Percentiles rank a stretch among this genome's conserved stretches.
phyloP scores from a whole-genome alignment of 2,329 filamentous ascomycete species.

The Colletotrichum trifolii region DNA sequence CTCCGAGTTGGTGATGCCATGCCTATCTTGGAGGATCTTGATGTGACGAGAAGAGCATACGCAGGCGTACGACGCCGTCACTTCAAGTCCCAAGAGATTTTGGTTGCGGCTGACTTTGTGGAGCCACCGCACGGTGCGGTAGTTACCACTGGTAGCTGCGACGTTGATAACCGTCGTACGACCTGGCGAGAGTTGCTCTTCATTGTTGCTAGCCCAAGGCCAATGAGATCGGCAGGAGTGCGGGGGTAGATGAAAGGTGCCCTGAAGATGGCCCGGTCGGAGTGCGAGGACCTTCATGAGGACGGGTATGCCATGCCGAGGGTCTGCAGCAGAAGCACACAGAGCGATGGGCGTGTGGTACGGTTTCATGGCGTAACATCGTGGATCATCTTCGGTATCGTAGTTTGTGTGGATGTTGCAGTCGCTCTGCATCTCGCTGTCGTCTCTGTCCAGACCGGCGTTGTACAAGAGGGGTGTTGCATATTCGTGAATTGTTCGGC shows the following conservation, averaged over 20 bases:
- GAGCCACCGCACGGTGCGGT: slow-evolving; percentile 4
- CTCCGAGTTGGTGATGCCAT: slow-evolving; percentile 8
- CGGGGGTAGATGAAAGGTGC: slow-evolving; percentile 11
- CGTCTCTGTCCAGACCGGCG: slow-evolving; percentile 1
- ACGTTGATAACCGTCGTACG: slow-evolving; percentile 11
- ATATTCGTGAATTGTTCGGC: background rate
- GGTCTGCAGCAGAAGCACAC: slow-evolving; percentile 5
- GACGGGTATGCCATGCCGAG: background rate
- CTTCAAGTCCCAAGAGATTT: slow-evolving; percentile 5
- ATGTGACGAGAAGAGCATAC: slow-evolving; percentile 8
- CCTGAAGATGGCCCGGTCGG: slow-evolving; percentile 12
- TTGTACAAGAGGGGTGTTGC: background rate
- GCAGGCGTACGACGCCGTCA: slow-evolving; percentile 11
- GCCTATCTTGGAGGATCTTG: background rate
- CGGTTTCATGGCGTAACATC: background rate
- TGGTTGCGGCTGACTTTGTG: slow-evolving; percentile 3
- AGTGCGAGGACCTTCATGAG: slow-evolving; percentile 9
- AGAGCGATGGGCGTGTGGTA: slow-evolving; percentile 2
- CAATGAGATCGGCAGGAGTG: slow-evolving; percentile 11
- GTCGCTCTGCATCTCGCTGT: slow-evolving; percentile 9
- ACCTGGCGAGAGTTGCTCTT: background rate
- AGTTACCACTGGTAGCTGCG: slow-evolving; percentile 3
- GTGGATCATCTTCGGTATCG: background rate
- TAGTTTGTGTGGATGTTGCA: slow-evolving; percentile 16
- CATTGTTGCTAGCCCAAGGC: slow-evolving; percentile 1